Evolutionary conservation across 2,329 filamentous ascomycete species (phyloP).

Genomic region (Cyanodermella asteris): DNA sequence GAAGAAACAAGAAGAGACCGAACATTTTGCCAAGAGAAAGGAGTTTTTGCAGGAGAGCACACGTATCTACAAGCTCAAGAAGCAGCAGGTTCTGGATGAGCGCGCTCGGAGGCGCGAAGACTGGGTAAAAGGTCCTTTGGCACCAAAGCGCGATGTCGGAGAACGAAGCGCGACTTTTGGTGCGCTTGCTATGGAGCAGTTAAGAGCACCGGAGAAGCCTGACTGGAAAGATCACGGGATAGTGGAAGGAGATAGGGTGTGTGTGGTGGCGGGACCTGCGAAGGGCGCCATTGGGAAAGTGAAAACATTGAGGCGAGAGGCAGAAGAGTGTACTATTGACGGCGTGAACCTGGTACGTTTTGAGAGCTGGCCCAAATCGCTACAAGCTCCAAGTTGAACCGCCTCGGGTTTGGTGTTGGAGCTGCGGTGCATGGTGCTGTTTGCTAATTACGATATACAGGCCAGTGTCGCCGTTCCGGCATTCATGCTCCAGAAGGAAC

Average conservation of each 20-base stretch:
- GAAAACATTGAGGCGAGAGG: constrained; percentile 28
- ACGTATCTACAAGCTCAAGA: too few species aligned
- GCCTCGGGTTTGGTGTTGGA: not conserved
- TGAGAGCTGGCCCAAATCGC: constrained; percentile 2
- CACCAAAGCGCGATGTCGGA: constrained; percentile 54
- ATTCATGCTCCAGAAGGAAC: constrained; percentile 19
- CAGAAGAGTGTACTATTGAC: constrained; percentile 38
- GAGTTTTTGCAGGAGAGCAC: too few species aligned
- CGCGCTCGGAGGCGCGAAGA: constrained; percentile 45
- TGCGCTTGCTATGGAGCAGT: constrained; percentile 22
- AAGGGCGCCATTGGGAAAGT: constrained; percentile 71
- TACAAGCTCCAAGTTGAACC: not conserved
- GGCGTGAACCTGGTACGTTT: constrained; percentile 41
- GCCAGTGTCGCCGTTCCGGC: constrained; percentile 15
- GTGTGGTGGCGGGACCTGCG: constrained; percentile 48
- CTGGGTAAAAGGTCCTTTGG: constrained; percentile 56
- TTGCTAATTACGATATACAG: too few species aligned
- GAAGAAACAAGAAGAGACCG: too few species aligned
- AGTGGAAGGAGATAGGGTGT: constrained; percentile 51
- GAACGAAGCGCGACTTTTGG: constrained; percentile 36
- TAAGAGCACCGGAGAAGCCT: constrained; percentile 18
- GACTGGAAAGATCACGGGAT: constrained; percentile 14
- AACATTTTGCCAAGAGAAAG: too few species aligned
- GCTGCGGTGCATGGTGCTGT: not conserved
- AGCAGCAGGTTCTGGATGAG: constrained; percentile 16